Base-by-base conservation (phyloP, 441 rosid species). In the Raphanus hybrid region DNA sequence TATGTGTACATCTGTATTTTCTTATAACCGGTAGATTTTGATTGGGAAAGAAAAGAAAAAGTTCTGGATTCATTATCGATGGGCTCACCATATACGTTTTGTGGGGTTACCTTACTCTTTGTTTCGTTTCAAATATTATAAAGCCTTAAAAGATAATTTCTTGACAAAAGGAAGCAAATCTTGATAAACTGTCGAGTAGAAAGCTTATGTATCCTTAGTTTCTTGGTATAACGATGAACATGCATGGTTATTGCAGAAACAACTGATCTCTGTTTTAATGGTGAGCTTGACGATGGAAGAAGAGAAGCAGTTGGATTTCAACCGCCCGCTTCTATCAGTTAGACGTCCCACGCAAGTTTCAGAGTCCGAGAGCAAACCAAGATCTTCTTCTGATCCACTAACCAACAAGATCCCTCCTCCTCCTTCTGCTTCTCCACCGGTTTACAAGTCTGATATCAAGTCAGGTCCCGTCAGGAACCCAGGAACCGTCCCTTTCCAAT, bases 401-500 rank as follows among this genome's bases (percentile, higher is more conserved):
- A 58, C 57, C 20, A 74, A 34, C 66, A 79, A 74, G 58, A 20
- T 64, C 15, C 71, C 61, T 57, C 83, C 84, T 60, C 85, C 55
- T 54, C 3, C 34, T 54, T 2, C 26, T 23, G 26, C 26, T 58
- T 84, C 85, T 55, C 89, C 84, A 62, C 96, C 97, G 6, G 73
- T 72, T 41, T 88, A 87, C 84, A 88, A 83, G 69, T 89, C 96
- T 57, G 99, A 91, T 65, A 60, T 91, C 68, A 90, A 87, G 71
- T 94, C 99, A 10, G 97, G 98, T 65, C 99, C 99, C 0, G 74
- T 94, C 2, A 87, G 96, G 69, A 85, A 85, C 63, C 92, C 99
- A 2, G 99, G 99, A 77, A 85, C 89, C 3, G 96, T 94, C 60
- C 99, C 98, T 55, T 92, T 94, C 70, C 76, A 88, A 37, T 94